phyloP scores from a whole-genome alignment of 805 yeast genomes.

The Metschnikowia drakensbergensis region DNA sequence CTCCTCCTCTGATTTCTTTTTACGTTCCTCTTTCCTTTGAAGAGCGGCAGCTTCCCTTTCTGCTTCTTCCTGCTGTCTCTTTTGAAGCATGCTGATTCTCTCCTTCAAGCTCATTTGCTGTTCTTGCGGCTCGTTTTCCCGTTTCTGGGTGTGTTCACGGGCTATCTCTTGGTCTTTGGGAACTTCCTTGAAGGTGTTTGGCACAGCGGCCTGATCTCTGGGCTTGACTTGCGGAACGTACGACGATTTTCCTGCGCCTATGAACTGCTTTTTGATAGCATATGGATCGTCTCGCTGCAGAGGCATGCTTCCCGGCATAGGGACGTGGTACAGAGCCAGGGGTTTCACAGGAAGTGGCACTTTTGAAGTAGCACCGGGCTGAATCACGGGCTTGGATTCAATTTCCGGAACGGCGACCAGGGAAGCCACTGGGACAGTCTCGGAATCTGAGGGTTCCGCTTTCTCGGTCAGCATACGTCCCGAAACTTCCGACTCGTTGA shows the following conservation, averaged over 20 bases:
- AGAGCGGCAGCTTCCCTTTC: slow-evolving; percentile 62
- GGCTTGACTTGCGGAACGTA: slow-evolving; percentile 51
- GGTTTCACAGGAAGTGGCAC: slow-evolving; percentile 1
- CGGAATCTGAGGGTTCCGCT: too few relatives aligned
- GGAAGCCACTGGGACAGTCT: neutral
- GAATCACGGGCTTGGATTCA: neutral
- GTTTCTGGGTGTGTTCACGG: slow-evolving; percentile 9
- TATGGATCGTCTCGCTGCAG: slow-evolving; percentile 43
- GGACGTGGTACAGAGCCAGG: slow-evolving; percentile 3
- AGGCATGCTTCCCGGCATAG: slow-evolving; percentile 23
- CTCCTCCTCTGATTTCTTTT: slow-evolving; percentile 30
- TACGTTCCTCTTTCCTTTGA: slow-evolving; percentile 48
- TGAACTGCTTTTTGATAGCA: slow-evolving; percentile 49
- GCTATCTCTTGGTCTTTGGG: slow-evolving; percentile 18
- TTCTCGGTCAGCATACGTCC: too few relatives aligned
- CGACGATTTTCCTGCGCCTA: slow-evolving; percentile 55
- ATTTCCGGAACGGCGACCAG: neutral
- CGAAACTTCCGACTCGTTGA: neutral
- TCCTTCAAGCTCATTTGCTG: slow-evolving; percentile 84
- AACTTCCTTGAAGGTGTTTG: slow-evolving; percentile 28
- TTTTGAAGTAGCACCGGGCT: neutral
- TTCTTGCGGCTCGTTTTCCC: slow-evolving; percentile 41
- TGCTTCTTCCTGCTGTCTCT: slow-evolving; percentile 76
- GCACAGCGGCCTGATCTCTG: slow-evolving; percentile 34
- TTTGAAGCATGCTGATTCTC: slow-evolving; percentile 77